Evolutionary conservation across 2,329 filamentous ascomycete species (phyloP).

Genomic region (Colletotrichum sp.): DNA sequence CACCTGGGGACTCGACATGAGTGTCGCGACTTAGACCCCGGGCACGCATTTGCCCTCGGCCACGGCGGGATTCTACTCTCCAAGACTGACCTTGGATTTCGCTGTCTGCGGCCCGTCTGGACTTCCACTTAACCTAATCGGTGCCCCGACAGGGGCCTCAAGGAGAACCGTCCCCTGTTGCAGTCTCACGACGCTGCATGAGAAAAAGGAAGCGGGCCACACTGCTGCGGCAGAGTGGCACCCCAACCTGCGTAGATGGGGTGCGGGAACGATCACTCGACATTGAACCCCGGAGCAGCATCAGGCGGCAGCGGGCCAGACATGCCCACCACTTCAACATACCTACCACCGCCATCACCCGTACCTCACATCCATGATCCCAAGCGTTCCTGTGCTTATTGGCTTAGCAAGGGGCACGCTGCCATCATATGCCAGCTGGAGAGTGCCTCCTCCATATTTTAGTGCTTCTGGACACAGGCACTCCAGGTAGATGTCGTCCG

Average conservation of each 20-base stretch:
- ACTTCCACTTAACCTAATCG: not conserved
- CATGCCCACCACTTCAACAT: not conserved
- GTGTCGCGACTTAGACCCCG: not conserved
- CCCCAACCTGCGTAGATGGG: constrained; percentile 16
- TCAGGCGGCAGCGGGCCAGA: not conserved
- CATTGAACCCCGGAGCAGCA: not conserved
- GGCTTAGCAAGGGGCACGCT: not conserved
- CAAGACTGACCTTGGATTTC: not conserved
- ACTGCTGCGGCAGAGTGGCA: constrained; percentile 11
- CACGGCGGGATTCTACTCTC: not conserved
- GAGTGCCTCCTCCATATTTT: not conserved
- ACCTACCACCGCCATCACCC: constrained; percentile 2
- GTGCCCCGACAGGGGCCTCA: not conserved
- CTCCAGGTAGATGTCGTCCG: not conserved
- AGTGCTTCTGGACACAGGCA: not conserved
- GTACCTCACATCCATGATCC: constrained; percentile 17
- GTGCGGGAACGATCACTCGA: constrained; percentile 15
- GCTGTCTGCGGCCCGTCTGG: not conserved
- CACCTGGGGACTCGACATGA: not conserved
- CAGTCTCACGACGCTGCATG: constrained; percentile 12
- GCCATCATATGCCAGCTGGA: not conserved
- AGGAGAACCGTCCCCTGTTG: constrained; percentile 1
- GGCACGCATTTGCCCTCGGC: not conserved
- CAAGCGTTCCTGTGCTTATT: not conserved
- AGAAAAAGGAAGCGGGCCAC: constrained; percentile 10